These are phyloP conservation scores for Ophiosphaerella herpotricha DNA, from an alignment of 2,329 filamentous ascomycete genomes.

Conservation along the genomic window DNA sequence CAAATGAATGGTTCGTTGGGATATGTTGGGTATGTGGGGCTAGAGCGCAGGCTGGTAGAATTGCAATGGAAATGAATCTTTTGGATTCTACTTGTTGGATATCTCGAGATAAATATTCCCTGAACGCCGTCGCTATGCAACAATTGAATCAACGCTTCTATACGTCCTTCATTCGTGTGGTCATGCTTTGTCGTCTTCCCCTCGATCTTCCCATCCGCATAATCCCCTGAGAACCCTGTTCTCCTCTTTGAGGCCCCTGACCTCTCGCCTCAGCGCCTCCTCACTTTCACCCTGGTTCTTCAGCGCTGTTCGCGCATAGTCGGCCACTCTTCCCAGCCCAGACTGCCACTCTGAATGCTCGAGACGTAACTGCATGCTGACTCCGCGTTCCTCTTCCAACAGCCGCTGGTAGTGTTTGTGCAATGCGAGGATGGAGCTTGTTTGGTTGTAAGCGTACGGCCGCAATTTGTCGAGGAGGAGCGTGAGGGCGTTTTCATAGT, in stretches of 20 bases:
- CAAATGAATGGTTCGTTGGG: conserved; percentile 17
- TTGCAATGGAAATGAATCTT: background rate
- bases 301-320: conserved; percentile 48
- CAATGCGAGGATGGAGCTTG: conserved; percentile 49
- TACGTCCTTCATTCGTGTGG: background rate
- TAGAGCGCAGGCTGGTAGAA: background rate
- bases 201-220: conserved; percentile 52
- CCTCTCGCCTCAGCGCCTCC: conserved; percentile 43
- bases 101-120: conserved; percentile 9
- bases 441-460: conserved; percentile 46
- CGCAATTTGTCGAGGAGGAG: conserved; percentile 43
- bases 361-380: conserved; percentile 52
- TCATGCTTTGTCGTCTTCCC: conserved; percentile 49
- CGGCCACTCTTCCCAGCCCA: conserved; percentile 49
- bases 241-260: conserved; percentile 53
- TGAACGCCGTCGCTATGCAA: conserved; percentile 33
- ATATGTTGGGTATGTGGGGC: background rate
- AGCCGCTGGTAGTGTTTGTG: conserved; percentile 55
- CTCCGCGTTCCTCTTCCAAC: conserved; percentile 49
- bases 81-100: background rate
- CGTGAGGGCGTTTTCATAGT: conserved; percentile 51
- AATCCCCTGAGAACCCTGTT: conserved; percentile 52
- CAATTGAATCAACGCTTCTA: background rate
- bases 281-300: conserved; percentile 45
- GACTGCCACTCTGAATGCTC: conserved; percentile 57